Percentiles rank a stretch among this genome's conserved stretches.
Conservation (phyloP, 139 green algal species). For the Asterochloris sp. region DNA sequence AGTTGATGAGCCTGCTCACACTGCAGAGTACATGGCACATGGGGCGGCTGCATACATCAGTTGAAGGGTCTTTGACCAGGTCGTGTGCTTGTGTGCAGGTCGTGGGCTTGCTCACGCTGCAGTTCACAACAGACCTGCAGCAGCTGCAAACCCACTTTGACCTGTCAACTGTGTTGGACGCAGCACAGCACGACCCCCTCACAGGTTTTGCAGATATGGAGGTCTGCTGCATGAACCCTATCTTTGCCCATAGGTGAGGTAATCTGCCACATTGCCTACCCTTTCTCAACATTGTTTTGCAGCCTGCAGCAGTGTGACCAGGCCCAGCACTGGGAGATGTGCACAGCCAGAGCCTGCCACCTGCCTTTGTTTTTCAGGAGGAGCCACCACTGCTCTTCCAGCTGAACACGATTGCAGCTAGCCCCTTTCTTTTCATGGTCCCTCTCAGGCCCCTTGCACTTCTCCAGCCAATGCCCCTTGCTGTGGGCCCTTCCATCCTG, state of each 20-base stretch:
- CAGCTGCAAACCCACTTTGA: conserved; percentile 48
- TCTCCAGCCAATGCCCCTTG: too few species aligned
- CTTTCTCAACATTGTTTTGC: neutral
- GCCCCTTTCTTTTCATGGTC: too few species aligned
- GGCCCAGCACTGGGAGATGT: too few species aligned
- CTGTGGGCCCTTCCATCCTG: too few species aligned
- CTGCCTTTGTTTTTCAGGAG: too few species aligned
- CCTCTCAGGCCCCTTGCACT: too few species aligned
- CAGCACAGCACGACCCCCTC: conserved; percentile 16
- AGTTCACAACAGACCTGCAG: conserved; percentile 33
- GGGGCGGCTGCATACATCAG: neutral
- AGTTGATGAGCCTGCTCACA: neutral
- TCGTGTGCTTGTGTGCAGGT: conserved; percentile 24
- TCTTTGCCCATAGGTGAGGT: conserved; percentile 36
- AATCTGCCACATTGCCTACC: neutral
- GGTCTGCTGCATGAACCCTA: conserved; percentile 57
- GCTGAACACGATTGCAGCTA: too few species aligned
- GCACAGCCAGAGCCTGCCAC: too few species aligned
- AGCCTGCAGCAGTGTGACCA: too few species aligned
- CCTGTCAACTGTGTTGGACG: conserved; percentile 27
- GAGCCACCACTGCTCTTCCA: too few species aligned
- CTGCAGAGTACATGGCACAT: neutral
- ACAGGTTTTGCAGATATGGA: conserved; percentile 46
- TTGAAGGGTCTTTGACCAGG: neutral
- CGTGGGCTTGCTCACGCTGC: conserved; percentile 46